Evolutionary conservation across 2,329 filamentous ascomycete genomes (phyloP).

Genomic region (Aspergillus tubingensis): DNA sequence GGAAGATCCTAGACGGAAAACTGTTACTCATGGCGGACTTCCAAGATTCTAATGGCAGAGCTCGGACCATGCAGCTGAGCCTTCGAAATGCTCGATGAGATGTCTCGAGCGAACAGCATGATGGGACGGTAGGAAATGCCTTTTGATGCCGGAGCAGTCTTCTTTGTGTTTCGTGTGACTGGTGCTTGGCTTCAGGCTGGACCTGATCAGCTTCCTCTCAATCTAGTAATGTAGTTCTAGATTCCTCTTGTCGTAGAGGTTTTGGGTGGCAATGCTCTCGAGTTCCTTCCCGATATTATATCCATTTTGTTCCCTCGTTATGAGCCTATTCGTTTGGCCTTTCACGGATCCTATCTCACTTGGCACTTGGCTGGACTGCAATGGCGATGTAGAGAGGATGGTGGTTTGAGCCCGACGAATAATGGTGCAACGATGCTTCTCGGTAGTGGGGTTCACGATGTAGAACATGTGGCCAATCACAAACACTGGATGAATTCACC

Average conservation of each 20-base stretch:
- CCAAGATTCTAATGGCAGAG: slow-evolving; percentile 3
- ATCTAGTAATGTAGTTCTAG: neutral
- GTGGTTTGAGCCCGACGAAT: neutral
- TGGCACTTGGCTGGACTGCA: neutral
- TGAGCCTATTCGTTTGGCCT: no score
- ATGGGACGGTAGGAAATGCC: neutral
- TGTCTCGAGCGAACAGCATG: neutral
- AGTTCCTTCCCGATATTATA: no score
- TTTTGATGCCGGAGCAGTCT: neutral
- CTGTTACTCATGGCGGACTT: slow-evolving; percentile 13
- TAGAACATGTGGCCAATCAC: neutral
- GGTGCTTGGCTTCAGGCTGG: neutral
- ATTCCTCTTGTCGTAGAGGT: neutral
- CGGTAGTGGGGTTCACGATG: neutral
- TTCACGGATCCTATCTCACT: neutral
- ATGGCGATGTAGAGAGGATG: neutral
- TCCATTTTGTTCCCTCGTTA: no score
- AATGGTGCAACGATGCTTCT: neutral
- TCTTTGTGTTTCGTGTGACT: neutral
- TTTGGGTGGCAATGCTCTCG: neutral
- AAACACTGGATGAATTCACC: neutral
- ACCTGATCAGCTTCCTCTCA: neutral
- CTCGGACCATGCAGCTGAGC: slow-evolving; percentile 1
- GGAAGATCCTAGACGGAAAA: slow-evolving; percentile 42
- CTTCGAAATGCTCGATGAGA: neutral